Percentiles rank a stretch among this genome's conserved stretches.
These are phyloP conservation scores for Coniferiporia weirii DNA, from an alignment of 1,284 basidiomycete species.

Conservation along the genomic window DNA sequence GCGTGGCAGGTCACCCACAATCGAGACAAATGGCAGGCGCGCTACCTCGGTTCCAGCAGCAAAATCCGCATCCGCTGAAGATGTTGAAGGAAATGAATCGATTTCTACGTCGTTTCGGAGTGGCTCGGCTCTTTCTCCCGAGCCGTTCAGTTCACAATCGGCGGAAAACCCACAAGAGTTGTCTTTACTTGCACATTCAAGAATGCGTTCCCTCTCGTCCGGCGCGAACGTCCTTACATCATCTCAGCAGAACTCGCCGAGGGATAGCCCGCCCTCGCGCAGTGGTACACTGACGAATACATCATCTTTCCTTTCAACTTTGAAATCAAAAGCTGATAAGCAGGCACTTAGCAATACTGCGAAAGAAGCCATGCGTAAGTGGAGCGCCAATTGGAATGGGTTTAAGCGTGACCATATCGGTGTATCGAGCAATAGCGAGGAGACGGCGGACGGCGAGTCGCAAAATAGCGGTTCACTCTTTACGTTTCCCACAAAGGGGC, in stretches of 20 bases:
- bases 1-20: conserved; percentile 8
- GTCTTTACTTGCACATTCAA: not conserved
- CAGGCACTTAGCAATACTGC: conserved; percentile 76
- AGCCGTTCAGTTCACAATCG: not conserved
- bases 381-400: conserved; percentile 76
- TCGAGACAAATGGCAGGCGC: conserved; percentile 6
- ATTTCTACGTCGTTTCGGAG: not conserved
- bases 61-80: conserved; percentile 6
- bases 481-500: conserved; percentile 37
- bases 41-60: conserved; percentile 17
- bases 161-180: not conserved
- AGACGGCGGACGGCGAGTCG: conserved; percentile 39
- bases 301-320: conserved; percentile 60
- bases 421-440: conserved; percentile 31
- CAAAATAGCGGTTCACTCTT: conserved; percentile 25
- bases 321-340: conserved; percentile 77
- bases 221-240: conserved; percentile 3
- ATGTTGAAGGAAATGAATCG: not conserved
- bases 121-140: not conserved
- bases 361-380: conserved; percentile 82
- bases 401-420: conserved; percentile 46
- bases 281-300: conserved; percentile 5
- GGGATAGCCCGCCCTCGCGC: conserved; percentile 2
- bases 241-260: conserved; percentile 2
- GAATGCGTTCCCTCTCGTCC: conserved; percentile 16